Base-by-base conservation (phyloP, 495 filamentous ascomycete genomes). In the Hyaloscypha variabilis region DNA sequence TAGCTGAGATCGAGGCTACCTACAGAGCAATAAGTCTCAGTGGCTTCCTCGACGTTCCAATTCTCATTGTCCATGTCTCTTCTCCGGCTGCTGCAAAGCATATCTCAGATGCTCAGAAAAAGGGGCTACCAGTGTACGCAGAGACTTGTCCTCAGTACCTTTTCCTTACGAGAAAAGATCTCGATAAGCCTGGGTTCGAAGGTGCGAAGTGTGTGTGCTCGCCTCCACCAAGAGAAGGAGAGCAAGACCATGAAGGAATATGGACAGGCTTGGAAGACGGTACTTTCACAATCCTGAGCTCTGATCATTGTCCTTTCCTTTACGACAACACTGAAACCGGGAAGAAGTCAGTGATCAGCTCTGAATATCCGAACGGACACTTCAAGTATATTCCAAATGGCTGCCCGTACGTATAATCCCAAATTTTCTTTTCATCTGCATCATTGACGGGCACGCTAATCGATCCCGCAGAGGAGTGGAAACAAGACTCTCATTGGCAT, bases 101-200 rank as follows among this genome's bases (percentile, higher is more conserved):
- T 60, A 84, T 89, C 68, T 78, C 83, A 24, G 64, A 74, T 11
- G 87, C 87, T 4, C 86, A 89, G 67, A 85, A 81, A 2, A 68
- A 73, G 46, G 77, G 82, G 0, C 77, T 87, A 25, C 85, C 86
- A 1, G 76, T 89, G 5, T 82, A 86, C 69, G 87, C 83, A 17
- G 87, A 89, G 73, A 89, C 86, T 11, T 88, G 86, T 69, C 87
- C 87, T 8, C 86, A 89, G 62, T 89, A 89, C 68, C 76, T 88
- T n/a, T 85, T 85, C 66, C 77, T 89, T 2, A 84, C 81, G 5
- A 77, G 81, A 6, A 80, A 83, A 49, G 77, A 78, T 62, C 72
- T 87, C 25, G 77, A 80, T 58, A 73, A 75, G 24, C 78, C 79
- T 5, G 81, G 77, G 3, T 87, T 87, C 70, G 76, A 81, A 42